Evolutionary conservation across 129 eudicot species (phyloP), one percentile per base, ranked within the genome.

Genomic region (Lonicera japonica): DNA sequence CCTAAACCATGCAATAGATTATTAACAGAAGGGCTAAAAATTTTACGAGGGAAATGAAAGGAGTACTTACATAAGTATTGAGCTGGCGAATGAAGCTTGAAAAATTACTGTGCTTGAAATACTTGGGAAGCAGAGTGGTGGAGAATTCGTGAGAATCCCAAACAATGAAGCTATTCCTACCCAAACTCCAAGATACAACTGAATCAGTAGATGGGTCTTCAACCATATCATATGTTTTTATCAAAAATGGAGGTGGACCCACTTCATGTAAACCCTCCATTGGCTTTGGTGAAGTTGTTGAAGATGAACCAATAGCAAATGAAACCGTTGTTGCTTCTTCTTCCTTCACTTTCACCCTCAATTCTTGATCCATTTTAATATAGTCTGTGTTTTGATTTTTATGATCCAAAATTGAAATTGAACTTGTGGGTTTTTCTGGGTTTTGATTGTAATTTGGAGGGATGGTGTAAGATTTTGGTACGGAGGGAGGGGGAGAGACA

Each of bases 61-160:
- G 36, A 25, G 39, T 17, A 82, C 97, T 86, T 81, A 90, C 97
- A 77, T 90, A 86, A 21, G 97, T 90, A 51, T 90, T 84, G 34
- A 90, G 91, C 90, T 90, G 97, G 18, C 97, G 87, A 54, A 90
- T 57, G 70, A 90, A 90, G 86, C 95, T 90, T 4, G 97, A 86
- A 61, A 90, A 90, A 58, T 90, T 90, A 19, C 71, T 68, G 76
- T 86, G 95, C 83, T 86, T 90, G 73, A 90, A 90, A 62, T 61
- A 82, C 74, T 38, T 79, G 1, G 97, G 95, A 53, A 90, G 86
- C 74, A 90, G 54, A 53, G 79, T 61, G 5, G 78, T 71, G 0
- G 97, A 83, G 20, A 90, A 86, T 76, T 69, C 56, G 53, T 79
- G 66, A 38, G 76, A 74, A 70, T 84, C 97, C 97, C 97, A 90